Percentiles rank a stretch among this genome's conserved stretches.
These are phyloP conservation scores for Leccinum ochraceum DNA, from an alignment of 768 basidiomycete species.

Conservation along the genomic window DNA sequence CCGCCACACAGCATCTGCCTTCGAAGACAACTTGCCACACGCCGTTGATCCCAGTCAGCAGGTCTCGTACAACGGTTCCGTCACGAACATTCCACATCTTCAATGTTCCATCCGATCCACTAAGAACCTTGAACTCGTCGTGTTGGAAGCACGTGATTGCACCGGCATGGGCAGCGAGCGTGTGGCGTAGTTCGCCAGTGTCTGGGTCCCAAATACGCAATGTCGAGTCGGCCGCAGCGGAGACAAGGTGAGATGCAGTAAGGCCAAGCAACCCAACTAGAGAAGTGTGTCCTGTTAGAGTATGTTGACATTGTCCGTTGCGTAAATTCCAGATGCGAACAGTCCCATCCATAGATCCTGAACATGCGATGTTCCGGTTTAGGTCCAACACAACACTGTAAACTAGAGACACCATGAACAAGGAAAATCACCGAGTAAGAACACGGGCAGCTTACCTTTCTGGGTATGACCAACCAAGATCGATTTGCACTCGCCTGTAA, in stretches of 20 bases:
- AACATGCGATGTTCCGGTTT: conserved; percentile 85
- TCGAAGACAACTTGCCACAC: conserved; percentile 99
- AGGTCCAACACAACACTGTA: conserved; percentile 95
- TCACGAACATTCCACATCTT: conserved; percentile 98
- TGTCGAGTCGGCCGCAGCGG: conserved; percentile 95
- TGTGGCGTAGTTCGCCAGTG: conserved; percentile 75
- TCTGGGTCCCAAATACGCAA: conserved; percentile 94
- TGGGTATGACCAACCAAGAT: conserved; percentile 85
- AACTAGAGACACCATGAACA: conserved; percentile 48
- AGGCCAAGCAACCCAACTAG: conserved; percentile 92
- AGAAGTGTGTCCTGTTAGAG: conserved; percentile 88
- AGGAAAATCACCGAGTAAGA: background rate
- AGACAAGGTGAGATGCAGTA: conserved; percentile 88
- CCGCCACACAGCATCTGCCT: conserved; percentile 92
- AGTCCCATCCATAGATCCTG: conserved; percentile 97
- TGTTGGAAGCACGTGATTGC: conserved; percentile 99
- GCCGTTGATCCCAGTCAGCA: conserved; percentile 87
- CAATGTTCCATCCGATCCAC: conserved; percentile 92
- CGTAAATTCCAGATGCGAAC: conserved; percentile 93
- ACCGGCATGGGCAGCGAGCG: conserved; percentile 87
- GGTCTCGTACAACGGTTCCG: conserved; percentile 81
- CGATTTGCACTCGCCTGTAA: conserved; percentile 79
- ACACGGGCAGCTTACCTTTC: conserved; percentile 60
- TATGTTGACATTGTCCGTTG: conserved; percentile 77
- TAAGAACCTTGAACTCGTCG: conserved; percentile 96